Conservation (phyloP, 78 protist species). For the Emiliania huxleyi region DNA sequence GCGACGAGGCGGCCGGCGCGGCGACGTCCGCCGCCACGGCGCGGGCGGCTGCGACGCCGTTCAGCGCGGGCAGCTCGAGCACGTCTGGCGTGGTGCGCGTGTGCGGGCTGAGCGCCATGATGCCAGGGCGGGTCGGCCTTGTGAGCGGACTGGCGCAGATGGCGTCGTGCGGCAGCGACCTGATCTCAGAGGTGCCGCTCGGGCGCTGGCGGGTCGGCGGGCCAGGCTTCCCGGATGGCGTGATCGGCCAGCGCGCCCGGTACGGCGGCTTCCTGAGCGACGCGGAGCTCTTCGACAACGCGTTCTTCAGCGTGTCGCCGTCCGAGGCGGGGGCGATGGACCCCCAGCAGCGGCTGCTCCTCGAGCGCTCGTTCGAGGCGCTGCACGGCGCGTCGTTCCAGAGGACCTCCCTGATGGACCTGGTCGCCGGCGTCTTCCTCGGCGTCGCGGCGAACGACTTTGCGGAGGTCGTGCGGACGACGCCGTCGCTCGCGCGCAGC, state of each 20-base stretch:
- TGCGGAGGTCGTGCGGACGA: neutral
- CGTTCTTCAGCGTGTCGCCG: neutral
- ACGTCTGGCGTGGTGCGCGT: neutral
- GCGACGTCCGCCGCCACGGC: neutral
- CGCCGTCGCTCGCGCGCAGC: neutral
- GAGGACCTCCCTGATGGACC: neutral
- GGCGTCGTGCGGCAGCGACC: neutral
- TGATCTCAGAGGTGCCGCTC: neutral
- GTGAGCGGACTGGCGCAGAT: neutral
- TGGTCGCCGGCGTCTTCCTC: neutral
- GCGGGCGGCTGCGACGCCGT: neutral
- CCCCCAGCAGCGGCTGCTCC: conserved; percentile 21
- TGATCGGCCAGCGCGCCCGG: neutral
- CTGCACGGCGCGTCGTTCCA: neutral
- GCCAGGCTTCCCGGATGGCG: neutral
- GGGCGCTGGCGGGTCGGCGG: neutral
- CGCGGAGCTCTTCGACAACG: neutral
- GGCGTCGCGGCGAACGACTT: neutral
- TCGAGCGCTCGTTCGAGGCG: neutral
- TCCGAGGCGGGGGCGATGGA: conserved; percentile 19
- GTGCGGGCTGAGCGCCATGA: neutral
- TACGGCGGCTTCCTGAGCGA: neutral
- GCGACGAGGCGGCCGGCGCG: too few species aligned
- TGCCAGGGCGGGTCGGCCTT: neutral
- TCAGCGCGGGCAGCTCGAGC: neutral